phyloP scores from a whole-genome alignment of 805 yeast species.

The Spencermartinsiella europaea region DNA sequence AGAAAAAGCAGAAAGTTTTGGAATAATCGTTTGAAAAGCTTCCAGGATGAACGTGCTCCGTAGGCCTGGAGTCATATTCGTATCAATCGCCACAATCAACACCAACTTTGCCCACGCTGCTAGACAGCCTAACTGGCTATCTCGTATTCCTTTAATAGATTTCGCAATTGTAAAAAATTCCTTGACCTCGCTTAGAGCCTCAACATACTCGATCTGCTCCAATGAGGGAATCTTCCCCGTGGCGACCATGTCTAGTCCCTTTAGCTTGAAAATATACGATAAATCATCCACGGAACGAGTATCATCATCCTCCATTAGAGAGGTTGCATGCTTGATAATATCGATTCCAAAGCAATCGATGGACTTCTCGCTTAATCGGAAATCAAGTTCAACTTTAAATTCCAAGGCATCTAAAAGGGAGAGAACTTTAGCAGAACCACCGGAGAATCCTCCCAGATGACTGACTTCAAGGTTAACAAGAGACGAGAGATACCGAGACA shows the following conservation, averaged over 20 bases:
- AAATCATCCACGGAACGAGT: conserved; percentile 15
- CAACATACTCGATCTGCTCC: conserved; percentile 10
- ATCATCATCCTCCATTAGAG: conserved; percentile 10
- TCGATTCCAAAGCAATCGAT: conserved; percentile 7
- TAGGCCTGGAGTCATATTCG: conserved; percentile 40
- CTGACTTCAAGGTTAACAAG: conserved; percentile 41
- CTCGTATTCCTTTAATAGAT: conserved; percentile 17
- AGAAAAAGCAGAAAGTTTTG: conserved; percentile 70
- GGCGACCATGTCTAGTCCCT: conserved; percentile 22
- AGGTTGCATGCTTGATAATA: background rate
- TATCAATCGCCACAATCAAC: conserved; percentile 65
- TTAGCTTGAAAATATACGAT: conserved; percentile 19
- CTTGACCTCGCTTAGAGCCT: conserved; percentile 8
- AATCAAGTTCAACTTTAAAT: conserved; percentile 30
- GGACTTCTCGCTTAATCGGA: background rate
- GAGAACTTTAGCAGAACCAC: conserved; percentile 53
- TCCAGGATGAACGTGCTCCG: conserved; percentile 65
- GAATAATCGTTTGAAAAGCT: conserved; percentile 68
- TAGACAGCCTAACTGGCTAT: conserved; percentile 54
- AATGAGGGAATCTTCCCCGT: conserved; percentile 6
- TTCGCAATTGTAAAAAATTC: conserved; percentile 45
- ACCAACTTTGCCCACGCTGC: conserved; percentile 82
- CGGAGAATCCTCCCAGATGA: conserved; percentile 18
- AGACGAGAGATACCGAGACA: conserved; percentile 46
- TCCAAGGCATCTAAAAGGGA: conserved; percentile 68